These are phyloP conservation scores for Ambrosiella xylebori DNA, from an alignment of 2,329 filamentous ascomycete species.

Conservation along the genomic window DNA sequence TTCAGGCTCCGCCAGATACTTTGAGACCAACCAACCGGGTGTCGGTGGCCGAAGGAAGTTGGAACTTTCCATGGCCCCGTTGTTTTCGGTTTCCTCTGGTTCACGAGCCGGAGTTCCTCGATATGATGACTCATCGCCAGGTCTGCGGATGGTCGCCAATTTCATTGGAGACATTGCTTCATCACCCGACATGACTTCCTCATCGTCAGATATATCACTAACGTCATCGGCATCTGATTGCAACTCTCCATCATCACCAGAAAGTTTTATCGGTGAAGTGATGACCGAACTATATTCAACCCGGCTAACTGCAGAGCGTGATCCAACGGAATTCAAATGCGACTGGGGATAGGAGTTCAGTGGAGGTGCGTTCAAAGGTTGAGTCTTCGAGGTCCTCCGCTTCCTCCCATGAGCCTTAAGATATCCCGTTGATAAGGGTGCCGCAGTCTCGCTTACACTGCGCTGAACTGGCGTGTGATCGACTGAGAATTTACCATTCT, in stretches of 20 bases:
- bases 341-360: neutral
- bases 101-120: conserved; percentile 35
- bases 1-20: conserved; percentile 43
- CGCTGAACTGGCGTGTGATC: conserved; percentile 19
- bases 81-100: conserved; percentile 29
- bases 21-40: conserved; percentile 32
- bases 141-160: conserved; percentile 19
- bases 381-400: conserved; percentile 15
- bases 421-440: conserved; percentile 30
- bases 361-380: neutral
- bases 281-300: conserved; percentile 21
- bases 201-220: conserved; percentile 39
- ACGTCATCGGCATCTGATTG: conserved; percentile 30
- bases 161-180: conserved; percentile 34
- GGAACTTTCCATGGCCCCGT: conserved; percentile 32
- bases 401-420: conserved; percentile 30
- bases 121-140: conserved; percentile 37
- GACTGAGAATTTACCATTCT: conserved; percentile 37
- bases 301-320: neutral
- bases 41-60: conserved; percentile 31
- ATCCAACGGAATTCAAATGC: neutral
- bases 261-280: conserved; percentile 24
- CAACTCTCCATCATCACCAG: conserved; percentile 16
- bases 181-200: conserved; percentile 32
- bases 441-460: conserved; percentile 19